Conservation (phyloP, 2,329 filamentous ascomycete genomes). For the Neodidymelliopsis sp. region DNA sequence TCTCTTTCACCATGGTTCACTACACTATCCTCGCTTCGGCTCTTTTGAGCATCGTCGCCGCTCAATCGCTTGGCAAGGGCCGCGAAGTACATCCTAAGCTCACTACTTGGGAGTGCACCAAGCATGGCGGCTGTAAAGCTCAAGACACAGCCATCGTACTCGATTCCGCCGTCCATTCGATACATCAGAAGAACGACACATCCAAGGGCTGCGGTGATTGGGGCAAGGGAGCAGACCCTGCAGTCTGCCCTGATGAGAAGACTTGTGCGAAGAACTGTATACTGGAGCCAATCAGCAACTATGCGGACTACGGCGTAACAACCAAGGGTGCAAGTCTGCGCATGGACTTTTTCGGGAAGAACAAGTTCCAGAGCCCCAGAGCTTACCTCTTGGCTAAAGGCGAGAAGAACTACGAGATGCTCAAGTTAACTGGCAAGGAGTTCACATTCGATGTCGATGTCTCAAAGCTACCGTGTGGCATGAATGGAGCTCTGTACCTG, state of each 20-base stretch:
- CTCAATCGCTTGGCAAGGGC: constrained; percentile 41
- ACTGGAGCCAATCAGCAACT: constrained; percentile 62
- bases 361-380: constrained; percentile 58
- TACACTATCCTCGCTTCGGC: constrained; percentile 35
- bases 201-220: constrained; percentile 44
- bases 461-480: constrained; percentile 52
- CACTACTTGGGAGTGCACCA: constrained; percentile 62
- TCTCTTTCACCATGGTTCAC: constrained; percentile 28
- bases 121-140: constrained; percentile 56
- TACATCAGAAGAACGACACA: constrained; percentile 51
- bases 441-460: constrained; percentile 76
- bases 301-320: constrained; percentile 62
- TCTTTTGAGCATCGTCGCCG: constrained; percentile 37
- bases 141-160: constrained; percentile 60
- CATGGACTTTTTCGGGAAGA: constrained; percentile 53
- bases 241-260: constrained; percentile 57
- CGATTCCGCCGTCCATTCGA: constrained; percentile 57
- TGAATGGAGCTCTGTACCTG: constrained; percentile 52
- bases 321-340: constrained; percentile 58
- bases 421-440: constrained; percentile 71
- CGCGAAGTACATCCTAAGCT: constrained; percentile 61
- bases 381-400: constrained; percentile 68
- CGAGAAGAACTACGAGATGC: constrained; percentile 69
- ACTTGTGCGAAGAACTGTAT: constrained; percentile 65
- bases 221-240: constrained; percentile 47